Evolutionary conservation across 73 alveolate genomes (phyloP).

Genomic region (Halteria grandinella): DNA sequence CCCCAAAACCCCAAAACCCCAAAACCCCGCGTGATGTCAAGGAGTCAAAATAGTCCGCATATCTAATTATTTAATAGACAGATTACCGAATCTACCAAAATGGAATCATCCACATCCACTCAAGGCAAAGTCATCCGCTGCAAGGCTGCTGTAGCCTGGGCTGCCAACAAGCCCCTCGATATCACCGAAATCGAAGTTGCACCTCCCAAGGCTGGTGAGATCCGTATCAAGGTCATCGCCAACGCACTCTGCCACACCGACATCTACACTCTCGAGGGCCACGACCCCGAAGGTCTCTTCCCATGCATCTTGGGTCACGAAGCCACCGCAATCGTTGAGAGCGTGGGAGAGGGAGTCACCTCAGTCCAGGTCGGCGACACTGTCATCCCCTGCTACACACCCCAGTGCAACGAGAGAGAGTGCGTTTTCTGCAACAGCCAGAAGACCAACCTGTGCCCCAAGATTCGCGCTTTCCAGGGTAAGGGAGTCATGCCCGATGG

Average conservation of each 20-base stretch:
- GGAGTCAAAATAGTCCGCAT: too few relatives aligned
- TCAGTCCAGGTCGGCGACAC: constrained; percentile 86
- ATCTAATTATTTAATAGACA: too few relatives aligned
- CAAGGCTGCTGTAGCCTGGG: constrained; percentile 86
- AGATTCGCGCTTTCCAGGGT: constrained; percentile 67
- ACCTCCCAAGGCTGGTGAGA: constrained; percentile 84
- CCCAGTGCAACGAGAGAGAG: constrained; percentile 77
- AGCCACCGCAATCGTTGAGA: constrained; percentile 88
- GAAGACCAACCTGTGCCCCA: constrained; percentile 75
- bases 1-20: too few relatives aligned
- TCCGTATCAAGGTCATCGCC: constrained; percentile 72
- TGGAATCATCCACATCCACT: too few relatives aligned
- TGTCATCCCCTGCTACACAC: constrained; percentile 87
- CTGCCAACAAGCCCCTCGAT: constrained; percentile 75
- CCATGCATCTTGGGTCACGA: constrained; percentile 90
- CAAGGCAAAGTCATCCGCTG: constrained; percentile 67
- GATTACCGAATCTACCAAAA: too few relatives aligned
- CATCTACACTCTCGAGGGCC: constrained; percentile 78
- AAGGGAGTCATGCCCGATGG: constrained; percentile 92
- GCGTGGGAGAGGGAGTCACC: constrained; percentile 93
- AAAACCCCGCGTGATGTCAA: too few relatives aligned
- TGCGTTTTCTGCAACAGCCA: constrained; percentile 74
- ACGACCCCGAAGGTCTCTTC: constrained; percentile 89
- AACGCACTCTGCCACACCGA: constrained; percentile 92
- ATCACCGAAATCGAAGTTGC: constrained; percentile 76